phyloP scores from a whole-genome alignment of 129 eudicot genomes.

The Erigeron canadensis region DNA sequence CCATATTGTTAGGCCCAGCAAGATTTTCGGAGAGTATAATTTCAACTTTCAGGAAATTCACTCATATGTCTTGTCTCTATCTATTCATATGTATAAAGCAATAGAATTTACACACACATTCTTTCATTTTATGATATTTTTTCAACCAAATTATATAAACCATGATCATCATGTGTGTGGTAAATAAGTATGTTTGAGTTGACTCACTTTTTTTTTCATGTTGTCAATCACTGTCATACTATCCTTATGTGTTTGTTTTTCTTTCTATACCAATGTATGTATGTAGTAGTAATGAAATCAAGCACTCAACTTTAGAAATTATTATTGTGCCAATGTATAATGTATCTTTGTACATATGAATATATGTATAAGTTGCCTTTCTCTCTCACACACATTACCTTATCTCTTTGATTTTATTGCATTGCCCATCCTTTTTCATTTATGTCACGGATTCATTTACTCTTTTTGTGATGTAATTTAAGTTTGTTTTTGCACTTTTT shows the following conservation, averaged over 20 bases:
- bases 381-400: slow-evolving; percentile 9
- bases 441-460: slow-evolving; percentile 26
- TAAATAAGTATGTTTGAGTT: slow-evolving; percentile 4
- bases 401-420: slow-evolving; percentile 42
- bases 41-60: slow-evolving; percentile 33
- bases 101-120: slow-evolving; percentile 16
- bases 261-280: slow-evolving; percentile 21
- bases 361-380: slow-evolving; percentile 27
- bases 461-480: slow-evolving; percentile 32
- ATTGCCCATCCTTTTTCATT: slow-evolving; percentile 37
- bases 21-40: slow-evolving; percentile 46
- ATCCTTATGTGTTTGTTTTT: slow-evolving; percentile 21
- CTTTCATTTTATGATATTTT: background rate
- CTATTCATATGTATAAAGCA: slow-evolving; percentile 34
- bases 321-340: slow-evolving; percentile 28
- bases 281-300: background rate
- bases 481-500: slow-evolving; percentile 29
- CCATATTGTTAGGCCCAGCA: slow-evolving; percentile 55
- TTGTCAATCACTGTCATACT: slow-evolving; percentile 29
- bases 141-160: slow-evolving; percentile 35
- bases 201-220: slow-evolving; percentile 32
- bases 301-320: slow-evolving; percentile 37
- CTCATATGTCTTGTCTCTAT: slow-evolving; percentile 60
- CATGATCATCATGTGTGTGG: slow-evolving; percentile 35
- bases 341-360: background rate